These are phyloP conservation scores for Mrakiaceae sp. DNA, from an alignment of 1,284 basidiomycete species.

Conservation along the genomic window DNA sequence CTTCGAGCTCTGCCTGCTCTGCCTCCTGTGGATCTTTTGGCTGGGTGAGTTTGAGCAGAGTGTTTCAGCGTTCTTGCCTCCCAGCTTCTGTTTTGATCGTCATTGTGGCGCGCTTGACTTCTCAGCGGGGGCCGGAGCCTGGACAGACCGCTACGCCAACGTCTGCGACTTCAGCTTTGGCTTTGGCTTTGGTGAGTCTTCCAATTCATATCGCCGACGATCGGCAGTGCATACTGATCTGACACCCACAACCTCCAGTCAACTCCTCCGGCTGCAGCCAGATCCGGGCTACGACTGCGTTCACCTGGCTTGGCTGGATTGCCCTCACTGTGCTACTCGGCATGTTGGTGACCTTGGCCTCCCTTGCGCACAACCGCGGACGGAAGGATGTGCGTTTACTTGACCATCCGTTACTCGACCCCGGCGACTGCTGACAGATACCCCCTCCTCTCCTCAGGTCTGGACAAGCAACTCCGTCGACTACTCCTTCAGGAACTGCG, in stretches of 20 bases:
- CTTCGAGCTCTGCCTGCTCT: not conserved
- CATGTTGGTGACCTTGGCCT: not conserved
- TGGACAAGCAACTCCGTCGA: not conserved
- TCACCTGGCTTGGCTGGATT: constrained; percentile 1
- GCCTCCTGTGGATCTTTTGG: not conserved
- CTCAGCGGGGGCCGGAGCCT: not conserved
- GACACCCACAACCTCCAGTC: not conserved
- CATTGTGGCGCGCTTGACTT: too few relatives aligned
- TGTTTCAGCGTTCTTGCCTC: not conserved
- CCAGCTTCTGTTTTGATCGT: not conserved
- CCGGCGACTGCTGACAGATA: not conserved
- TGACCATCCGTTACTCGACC: not conserved
- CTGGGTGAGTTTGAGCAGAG: not conserved
- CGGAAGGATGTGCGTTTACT: not conserved
- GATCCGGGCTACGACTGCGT: not conserved
- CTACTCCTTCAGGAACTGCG: not conserved
- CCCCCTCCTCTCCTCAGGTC: not conserved
- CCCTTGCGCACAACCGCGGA: not conserved
- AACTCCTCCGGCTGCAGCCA: too few relatives aligned
- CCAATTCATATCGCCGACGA: not conserved
- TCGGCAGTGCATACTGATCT: not conserved
- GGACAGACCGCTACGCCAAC: not conserved
- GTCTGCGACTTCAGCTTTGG: not conserved
- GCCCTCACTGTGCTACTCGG: not conserved
- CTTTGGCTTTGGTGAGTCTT: not conserved